Percentiles rank a stretch among this genome's conserved stretches.
Evolutionary conservation across 2,329 filamentous ascomycete genomes (phyloP).

Genomic region (Acephala macrosclerotiorum): DNA sequence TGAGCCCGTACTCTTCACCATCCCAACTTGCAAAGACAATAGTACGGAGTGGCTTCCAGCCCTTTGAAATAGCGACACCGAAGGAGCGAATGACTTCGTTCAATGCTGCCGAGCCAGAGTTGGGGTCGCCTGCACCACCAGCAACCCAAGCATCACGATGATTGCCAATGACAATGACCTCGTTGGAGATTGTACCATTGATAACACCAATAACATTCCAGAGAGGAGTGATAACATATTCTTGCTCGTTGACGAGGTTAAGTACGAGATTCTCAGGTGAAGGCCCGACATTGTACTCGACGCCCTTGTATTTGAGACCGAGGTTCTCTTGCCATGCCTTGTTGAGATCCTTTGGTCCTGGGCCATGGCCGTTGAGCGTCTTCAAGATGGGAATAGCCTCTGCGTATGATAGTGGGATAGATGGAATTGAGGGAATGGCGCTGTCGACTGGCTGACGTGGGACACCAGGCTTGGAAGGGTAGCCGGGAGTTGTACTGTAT

Average conservation of each 20-base stretch:
- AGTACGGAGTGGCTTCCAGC: slow-evolving; percentile 87
- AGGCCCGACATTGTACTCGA: slow-evolving; percentile 74
- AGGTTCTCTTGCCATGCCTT: slow-evolving; percentile 69
- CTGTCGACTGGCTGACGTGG: slow-evolving; percentile 75
- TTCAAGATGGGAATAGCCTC: slow-evolving; percentile 90
- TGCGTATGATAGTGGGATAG: slow-evolving; percentile 85
- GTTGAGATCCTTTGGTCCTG: slow-evolving; percentile 76
- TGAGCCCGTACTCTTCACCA: slow-evolving; percentile 78
- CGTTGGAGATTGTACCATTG: slow-evolving; percentile 86
- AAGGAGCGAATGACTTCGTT: slow-evolving; percentile 82
- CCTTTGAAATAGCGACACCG: slow-evolving; percentile 72
- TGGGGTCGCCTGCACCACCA: slow-evolving; percentile 84
- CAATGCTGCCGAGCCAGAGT: slow-evolving; percentile 80
- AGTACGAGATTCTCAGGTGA: slow-evolving; percentile 72
- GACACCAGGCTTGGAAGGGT: slow-evolving; percentile 89
- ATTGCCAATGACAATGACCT: slow-evolving; percentile 91
- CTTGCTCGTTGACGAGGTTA: slow-evolving; percentile 80
- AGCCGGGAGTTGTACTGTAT: slow-evolving; percentile 84
- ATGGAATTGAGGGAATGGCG: slow-evolving; percentile 84
- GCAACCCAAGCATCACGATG: slow-evolving; percentile 91
- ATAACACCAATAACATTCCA: slow-evolving; percentile 95
- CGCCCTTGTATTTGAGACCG: slow-evolving; percentile 69
- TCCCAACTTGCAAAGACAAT: slow-evolving; percentile 86
- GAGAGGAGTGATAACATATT: slow-evolving; percentile 80
- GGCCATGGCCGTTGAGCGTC: slow-evolving; percentile 88